Percentiles rank a stretch among this genome's conserved stretches.
phyloP scores from a whole-genome alignment of 2,329 filamentous ascomycete species.

The Teratosphaeria epicoccoides region DNA sequence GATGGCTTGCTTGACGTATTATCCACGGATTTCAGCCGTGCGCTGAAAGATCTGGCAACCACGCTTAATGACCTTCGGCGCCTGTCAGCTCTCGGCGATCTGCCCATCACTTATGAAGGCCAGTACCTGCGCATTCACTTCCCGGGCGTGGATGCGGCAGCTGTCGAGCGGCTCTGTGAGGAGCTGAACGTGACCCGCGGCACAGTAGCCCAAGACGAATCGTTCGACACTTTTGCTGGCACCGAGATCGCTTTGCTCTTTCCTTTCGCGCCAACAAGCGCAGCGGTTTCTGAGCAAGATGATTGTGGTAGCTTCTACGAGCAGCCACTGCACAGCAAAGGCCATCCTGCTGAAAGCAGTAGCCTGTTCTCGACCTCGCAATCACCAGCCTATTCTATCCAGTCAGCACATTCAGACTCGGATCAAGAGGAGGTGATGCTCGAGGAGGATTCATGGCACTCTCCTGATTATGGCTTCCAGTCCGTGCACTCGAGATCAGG shows the following conservation, averaged over 20 bases:
- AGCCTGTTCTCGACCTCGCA: conserved; percentile 43
- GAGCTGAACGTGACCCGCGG: conserved; percentile 80
- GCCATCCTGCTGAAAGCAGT: conserved; percentile 41
- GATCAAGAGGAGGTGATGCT: conserved; percentile 18
- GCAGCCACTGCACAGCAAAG: conserved; percentile 27
- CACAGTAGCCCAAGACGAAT: conserved; percentile 64
- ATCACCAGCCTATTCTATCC: conserved; percentile 25
- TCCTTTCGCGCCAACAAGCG: conserved; percentile 62
- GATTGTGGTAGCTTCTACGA: conserved; percentile 31
- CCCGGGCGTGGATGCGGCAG: conserved; percentile 75
- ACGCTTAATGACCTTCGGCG: conserved; percentile 72
- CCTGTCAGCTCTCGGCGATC: conserved; percentile 65
- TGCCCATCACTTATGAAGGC: conserved; percentile 66
- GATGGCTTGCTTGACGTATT: conserved; percentile 77
- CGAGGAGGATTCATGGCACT: conserved; percentile 42
- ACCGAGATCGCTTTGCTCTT: conserved; percentile 69
- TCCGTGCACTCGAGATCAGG: conserved; percentile 42
- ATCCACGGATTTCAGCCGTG: conserved; percentile 76
- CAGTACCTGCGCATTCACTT: conserved; percentile 72
- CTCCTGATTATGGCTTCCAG: conserved; percentile 44
- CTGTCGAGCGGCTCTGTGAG: conserved; percentile 71
- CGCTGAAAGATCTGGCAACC: conserved; percentile 70
- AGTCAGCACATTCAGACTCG: conserved; percentile 15
- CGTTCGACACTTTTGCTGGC: conserved; percentile 58
- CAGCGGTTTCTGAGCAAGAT: conserved; percentile 20